phyloP scores from a whole-genome alignment of 164 flowering plant species.

The Berberis thunbergii region DNA sequence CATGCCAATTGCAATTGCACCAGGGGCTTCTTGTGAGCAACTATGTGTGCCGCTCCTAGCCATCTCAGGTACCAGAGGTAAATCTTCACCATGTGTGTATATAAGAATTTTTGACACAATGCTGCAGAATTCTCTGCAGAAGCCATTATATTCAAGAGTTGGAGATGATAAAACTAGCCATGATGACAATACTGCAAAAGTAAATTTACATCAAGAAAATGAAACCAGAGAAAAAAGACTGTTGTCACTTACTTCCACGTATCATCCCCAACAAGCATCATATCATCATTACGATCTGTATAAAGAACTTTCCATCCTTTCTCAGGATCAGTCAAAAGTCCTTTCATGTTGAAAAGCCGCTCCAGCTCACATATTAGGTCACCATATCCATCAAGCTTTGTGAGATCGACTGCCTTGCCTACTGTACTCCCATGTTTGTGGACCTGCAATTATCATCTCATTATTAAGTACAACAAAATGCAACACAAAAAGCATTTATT shows the following conservation, averaged over 20 bases:
- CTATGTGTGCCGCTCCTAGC: conserved; percentile 9
- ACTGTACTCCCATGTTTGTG: conserved; percentile 24
- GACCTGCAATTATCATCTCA: conserved; percentile 17
- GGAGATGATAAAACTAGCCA: neutral
- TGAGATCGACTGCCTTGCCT: conserved; percentile 24
- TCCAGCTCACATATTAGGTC: conserved; percentile 24
- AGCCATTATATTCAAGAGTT: neutral
- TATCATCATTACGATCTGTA: conserved; percentile 17
- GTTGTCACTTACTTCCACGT: conserved; percentile 22
- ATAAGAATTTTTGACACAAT: conserved; percentile 20
- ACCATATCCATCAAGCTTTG: conserved; percentile 27
- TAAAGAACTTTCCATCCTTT: neutral
- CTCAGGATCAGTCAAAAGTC: conserved; percentile 19
- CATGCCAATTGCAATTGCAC: neutral
- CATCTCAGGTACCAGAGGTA: neutral
- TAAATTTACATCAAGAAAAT: neutral
- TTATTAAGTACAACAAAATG: conserved; percentile 15
- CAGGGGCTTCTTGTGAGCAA: conserved; percentile 9
- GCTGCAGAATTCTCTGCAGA: conserved; percentile 31
- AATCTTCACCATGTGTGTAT: conserved; percentile 18
- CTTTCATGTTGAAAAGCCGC: conserved; percentile 24
- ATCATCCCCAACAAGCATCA: conserved; percentile 28
- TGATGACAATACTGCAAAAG: no score
- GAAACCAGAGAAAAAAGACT: neutral
- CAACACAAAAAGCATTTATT: conserved; percentile 25